phyloP scores from a whole-genome alignment of 768 basidiomycete species.

The Ephemerocybe angulata region DNA sequence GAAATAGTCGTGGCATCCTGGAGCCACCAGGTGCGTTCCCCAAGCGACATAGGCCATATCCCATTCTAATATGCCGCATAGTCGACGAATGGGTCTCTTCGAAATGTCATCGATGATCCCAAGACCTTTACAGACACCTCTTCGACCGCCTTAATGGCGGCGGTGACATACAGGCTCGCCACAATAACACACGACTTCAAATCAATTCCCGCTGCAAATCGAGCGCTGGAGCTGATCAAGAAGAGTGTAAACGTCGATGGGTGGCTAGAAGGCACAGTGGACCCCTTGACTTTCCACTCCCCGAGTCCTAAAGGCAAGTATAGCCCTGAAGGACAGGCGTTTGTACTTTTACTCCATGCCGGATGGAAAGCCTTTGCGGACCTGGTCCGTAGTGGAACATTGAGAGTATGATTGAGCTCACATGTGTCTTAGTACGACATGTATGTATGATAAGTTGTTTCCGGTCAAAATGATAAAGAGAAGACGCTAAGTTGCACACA shows the following conservation, averaged over 20 bases:
- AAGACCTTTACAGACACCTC: slow-evolving; percentile 53
- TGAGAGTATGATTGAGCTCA: slow-evolving; percentile 8
- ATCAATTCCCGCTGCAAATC: slow-evolving; percentile 38
- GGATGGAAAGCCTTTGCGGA: slow-evolving; percentile 28
- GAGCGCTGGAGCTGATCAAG: slow-evolving; percentile 34
- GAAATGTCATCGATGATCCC: slow-evolving; percentile 49
- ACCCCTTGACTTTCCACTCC: slow-evolving; percentile 48
- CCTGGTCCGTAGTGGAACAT: slow-evolving; percentile 29
- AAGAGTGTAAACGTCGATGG: slow-evolving; percentile 36
- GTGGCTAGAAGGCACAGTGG: slow-evolving; percentile 44
- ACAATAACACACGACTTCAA: slow-evolving; percentile 33
- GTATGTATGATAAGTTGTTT: too few relatives aligned
- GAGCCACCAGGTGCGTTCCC: slow-evolving; percentile 36
- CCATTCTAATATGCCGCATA: too few relatives aligned
- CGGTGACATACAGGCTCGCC: slow-evolving; percentile 54
- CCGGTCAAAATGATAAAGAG: too few relatives aligned
- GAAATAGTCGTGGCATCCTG: slow-evolving; percentile 47
- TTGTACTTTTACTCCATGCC: slow-evolving; percentile 51
- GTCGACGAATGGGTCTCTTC: slow-evolving; percentile 43
- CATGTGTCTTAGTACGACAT: too few relatives aligned
- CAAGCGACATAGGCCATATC: background rate
- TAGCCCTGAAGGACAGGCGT: slow-evolving; percentile 60
- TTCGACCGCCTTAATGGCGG: slow-evolving; percentile 54
- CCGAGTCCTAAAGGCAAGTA: slow-evolving; percentile 31
- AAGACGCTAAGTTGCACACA: too few relatives aligned